Conservation (phyloP, 768 basidiomycete genomes). For the Tulasnella sp. region DNA sequence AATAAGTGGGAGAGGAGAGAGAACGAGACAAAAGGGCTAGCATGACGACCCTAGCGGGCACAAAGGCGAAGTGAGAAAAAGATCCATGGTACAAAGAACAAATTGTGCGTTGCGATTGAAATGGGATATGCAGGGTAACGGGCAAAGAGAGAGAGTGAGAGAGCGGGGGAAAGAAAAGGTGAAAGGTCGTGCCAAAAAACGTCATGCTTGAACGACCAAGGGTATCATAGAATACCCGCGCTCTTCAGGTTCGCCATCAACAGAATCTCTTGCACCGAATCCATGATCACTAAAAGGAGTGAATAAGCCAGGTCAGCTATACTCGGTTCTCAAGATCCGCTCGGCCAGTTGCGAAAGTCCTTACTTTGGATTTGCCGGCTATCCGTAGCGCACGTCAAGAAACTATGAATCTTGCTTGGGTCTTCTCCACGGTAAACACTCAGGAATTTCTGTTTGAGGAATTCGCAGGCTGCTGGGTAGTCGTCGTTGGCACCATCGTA, state of each 20-base stretch:
- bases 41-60: not conserved
- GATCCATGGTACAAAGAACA: not conserved
- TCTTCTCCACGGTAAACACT: constrained; percentile 62
- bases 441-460: constrained; percentile 73
- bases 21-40: not conserved
- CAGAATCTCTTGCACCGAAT: constrained; percentile 19
- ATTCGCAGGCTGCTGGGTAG: constrained; percentile 86
- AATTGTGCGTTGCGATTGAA: not conserved
- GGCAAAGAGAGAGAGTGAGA: not conserved
- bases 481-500: constrained; percentile 68
- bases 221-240: constrained; percentile 6
- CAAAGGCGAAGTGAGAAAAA: not conserved
- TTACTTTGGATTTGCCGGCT: constrained; percentile 23
- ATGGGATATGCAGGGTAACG: not conserved
- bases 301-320: not conserved
- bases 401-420: constrained; percentile 41
- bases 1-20: not conserved
- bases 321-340: too few relatives aligned
- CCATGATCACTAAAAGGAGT: constrained; percentile 15
- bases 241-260: constrained; percentile 16
- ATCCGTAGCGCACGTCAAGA: constrained; percentile 26
- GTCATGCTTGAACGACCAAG: not conserved
- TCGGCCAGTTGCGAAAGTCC: not conserved
- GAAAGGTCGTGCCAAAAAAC: not conserved
- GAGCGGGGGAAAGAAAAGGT: not conserved